A percentile compares a stretch with the other conserved stretches of the same genome.
Evolutionary conservation across 345 rosid species (phyloP).

Genomic region (Microcos paniculata): DNA sequence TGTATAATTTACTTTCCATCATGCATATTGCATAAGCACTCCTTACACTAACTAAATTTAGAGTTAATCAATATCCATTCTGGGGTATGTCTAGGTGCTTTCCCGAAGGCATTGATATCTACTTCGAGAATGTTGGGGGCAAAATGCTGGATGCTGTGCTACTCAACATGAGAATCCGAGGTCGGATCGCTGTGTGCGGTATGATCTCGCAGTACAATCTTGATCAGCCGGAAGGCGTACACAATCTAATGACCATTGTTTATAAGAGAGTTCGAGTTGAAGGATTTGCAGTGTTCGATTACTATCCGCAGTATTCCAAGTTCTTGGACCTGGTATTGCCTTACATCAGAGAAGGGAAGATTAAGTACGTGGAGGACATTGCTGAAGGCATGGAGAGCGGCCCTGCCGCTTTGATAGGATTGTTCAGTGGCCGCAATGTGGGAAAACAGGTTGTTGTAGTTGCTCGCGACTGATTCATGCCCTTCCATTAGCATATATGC

Average conservation of each 20-base stretch:
- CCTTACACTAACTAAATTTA: too few species aligned
- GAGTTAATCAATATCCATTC: too few species aligned
- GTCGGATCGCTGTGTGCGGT: constrained; percentile 49
- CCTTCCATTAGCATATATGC: background rate
- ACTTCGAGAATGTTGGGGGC: constrained; percentile 59
- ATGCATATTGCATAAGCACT: too few species aligned
- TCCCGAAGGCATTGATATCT: constrained; percentile 46
- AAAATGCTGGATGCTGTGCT: constrained; percentile 53
- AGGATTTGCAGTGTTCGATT: constrained; percentile 41
- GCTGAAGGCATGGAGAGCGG: constrained; percentile 48
- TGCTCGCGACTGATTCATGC: constrained; percentile 28
- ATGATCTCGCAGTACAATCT: constrained; percentile 54
- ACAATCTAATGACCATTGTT: constrained; percentile 21
- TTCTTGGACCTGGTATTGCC: constrained; percentile 44
- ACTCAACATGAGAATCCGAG: constrained; percentile 40
- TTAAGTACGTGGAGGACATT: constrained; percentile 47
- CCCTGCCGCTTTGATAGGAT: constrained; percentile 47
- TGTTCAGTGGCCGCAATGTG: constrained; percentile 42
- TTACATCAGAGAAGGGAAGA: constrained; percentile 38
- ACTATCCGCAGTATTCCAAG: constrained; percentile 25
- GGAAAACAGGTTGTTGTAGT: constrained; percentile 49
- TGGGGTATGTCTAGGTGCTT: constrained; percentile 7
- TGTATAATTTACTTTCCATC: too few species aligned
- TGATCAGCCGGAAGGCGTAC: constrained; percentile 38
- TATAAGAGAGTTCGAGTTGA: constrained; percentile 37